A percentile compares a stretch with the other conserved stretches of the same genome.
Evolutionary conservation across 306 rosid genomes (phyloP).

Genomic region (Trichosanthes cucumerina): DNA sequence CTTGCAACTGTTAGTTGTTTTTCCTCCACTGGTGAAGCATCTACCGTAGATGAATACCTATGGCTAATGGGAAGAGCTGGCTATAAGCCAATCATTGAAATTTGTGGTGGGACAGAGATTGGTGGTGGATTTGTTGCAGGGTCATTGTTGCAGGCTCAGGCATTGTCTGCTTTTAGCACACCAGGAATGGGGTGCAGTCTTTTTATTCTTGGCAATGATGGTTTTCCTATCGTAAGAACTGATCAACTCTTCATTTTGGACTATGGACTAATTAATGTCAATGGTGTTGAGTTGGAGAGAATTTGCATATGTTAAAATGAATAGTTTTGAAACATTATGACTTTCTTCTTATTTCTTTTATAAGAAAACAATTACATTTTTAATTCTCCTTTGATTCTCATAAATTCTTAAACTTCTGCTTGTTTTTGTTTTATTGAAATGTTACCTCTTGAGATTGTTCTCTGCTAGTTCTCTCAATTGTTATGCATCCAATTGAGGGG

Average conservation of each 20-base stretch:
- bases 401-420: neutral
- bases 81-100: slow-evolving; percentile 85
- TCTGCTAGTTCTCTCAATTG: neutral
- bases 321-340: neutral
- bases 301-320: neutral
- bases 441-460: neutral
- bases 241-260: slow-evolving; percentile 2
- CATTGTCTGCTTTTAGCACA: slow-evolving; percentile 92
- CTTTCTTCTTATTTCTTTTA: neutral
- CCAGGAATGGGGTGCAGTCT: slow-evolving; percentile 82
- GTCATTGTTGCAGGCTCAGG: slow-evolving; percentile 74
- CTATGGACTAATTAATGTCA: neutral
- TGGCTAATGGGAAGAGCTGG: slow-evolving; percentile 97
- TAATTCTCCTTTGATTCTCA: neutral
- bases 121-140: slow-evolving; percentile 85
- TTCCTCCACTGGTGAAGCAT: slow-evolving; percentile 87
- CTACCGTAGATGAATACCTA: slow-evolving; percentile 74
- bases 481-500: neutral
- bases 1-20: slow-evolving; percentile 51
- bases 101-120: slow-evolving; percentile 96
- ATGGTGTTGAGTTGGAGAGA: slow-evolving; percentile 6
- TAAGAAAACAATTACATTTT: neutral
- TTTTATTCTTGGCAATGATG: slow-evolving; percentile 63
- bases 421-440: neutral
- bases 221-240: slow-evolving; percentile 61